Evolutionary conservation across 768 basidiomycete genomes (phyloP), one percentile per base, ranked within the genome.

Genomic region (Sporobolomyces roseus): DNA sequence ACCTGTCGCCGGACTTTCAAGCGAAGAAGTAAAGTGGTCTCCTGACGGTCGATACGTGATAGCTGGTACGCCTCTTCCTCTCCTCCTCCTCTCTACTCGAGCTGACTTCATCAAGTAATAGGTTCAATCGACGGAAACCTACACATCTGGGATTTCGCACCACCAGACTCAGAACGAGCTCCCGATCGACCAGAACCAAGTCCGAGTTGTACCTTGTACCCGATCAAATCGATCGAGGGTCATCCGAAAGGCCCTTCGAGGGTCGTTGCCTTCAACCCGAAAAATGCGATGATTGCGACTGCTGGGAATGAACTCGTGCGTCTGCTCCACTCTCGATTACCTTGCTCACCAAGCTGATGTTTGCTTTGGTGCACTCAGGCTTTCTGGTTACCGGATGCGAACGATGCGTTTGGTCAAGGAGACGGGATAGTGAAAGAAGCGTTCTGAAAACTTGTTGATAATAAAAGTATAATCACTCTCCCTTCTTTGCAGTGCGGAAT

Each of bases 1-100:
- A 85, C 90, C 60, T 77, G 82, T 62, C 21, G 87, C 87, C 72
- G 93, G 92, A 2, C 85, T 84, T 63, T 93, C 91, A 67, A 91
- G 93, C 17, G 92, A 97, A 77, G 96, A 98, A 80, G 88, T 93
- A 6, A 84, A 84, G 16, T 98, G 91, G 91, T 93, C 90, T 4
- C 90, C 91, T 0, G 94, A 99, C 78, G 92, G 91, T 78, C 90
- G 90, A 78, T 99, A 84, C 75, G 83, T 98, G 49, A 78, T 96
- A 8, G 84, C 89, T 27, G 96, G 96, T 23, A 4, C 27, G 23
- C 19, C 30, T 33, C 49, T 33, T 49, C n/a, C 29, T 56, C 29
- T 38, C 50, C 29, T 5, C 46, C 21, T 3, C 5, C 25, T 43
- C 41, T 27, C 52, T 6, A 35, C n/a, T 27, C 27, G 12, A 8